phyloP scores from a whole-genome alignment of 2,329 filamentous ascomycete genomes.

The Calonectria leucothoes region DNA sequence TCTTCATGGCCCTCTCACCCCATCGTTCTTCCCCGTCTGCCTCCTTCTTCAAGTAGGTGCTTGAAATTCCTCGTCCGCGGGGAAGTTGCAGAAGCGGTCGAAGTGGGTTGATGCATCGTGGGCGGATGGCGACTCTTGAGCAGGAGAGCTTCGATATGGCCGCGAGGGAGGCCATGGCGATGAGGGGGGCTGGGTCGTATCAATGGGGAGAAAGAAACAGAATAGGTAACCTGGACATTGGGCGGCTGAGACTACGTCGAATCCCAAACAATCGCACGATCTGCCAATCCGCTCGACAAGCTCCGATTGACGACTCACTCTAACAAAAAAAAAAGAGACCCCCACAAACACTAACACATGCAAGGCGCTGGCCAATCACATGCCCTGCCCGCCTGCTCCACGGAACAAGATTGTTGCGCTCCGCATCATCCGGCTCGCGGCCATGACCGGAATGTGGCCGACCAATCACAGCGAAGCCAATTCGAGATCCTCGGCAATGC shows the following conservation, averaged over 20 bases:
- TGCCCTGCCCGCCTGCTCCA: background rate
- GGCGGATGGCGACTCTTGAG: constrained; percentile 36
- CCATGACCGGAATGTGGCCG: constrained; percentile 39
- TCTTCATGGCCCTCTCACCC: constrained; percentile 58
- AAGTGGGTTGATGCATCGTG: constrained; percentile 38
- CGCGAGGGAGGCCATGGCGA: constrained; percentile 43
- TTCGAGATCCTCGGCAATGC: constrained; percentile 65
- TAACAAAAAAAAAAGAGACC: constrained; percentile 19
- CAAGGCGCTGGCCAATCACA: constrained; percentile 44
- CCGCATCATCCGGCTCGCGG: constrained; percentile 40
- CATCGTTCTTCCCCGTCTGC: constrained; percentile 58
- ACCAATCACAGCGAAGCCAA: constrained; percentile 59
- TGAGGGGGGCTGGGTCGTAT: background rate
- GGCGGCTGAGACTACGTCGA: background rate
- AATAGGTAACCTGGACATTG: constrained; percentile 11
- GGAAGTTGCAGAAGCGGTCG: constrained; percentile 37
- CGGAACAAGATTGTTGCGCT: constrained; percentile 45
- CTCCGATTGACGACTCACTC: background rate
- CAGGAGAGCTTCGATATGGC: constrained; percentile 39
- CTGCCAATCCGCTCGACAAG: constrained; percentile 3
- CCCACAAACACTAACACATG: constrained; percentile 5
- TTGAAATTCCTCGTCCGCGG: constrained; percentile 51
- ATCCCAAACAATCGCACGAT: constrained; percentile 20
- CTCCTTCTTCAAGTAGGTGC: constrained; percentile 57
- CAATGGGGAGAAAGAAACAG: background rate